Base-by-base conservation (phyloP, 2,329 filamentous ascomycete genomes). In the Colletotrichum sp. region DNA sequence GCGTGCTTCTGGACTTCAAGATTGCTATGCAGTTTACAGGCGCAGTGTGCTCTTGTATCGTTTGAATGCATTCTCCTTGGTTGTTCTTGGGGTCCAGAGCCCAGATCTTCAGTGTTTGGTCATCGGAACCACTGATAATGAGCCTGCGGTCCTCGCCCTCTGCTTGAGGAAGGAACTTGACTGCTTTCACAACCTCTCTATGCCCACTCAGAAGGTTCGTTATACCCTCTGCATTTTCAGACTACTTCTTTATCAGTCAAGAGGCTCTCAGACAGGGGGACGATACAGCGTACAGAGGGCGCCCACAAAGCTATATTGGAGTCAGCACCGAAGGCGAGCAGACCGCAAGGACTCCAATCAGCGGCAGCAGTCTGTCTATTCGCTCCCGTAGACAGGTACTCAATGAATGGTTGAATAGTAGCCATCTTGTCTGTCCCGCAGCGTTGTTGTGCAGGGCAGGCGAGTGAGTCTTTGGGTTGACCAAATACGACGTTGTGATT, bases 331-430 rank as follows among this genome's bases (percentile, higher is more conserved):
- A 95, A 99, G 34, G 96, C 97, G 70, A 99, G 88, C 60, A 96
- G 83, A 12, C 94, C 95, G 78, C 90, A 86, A 24, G 86, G 82
- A 82, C 94, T 92, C 97, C 97, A 99, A 86, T 99, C 96, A 32
- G 96, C 96, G 32, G 95, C 95, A 18, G 94, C 93, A 21, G 96
- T 94, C 81, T 99, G 95, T 80, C 96, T 91, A 85, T 99, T 99
- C 63, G 95, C 96, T 77, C 97, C 97, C 78, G 94, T 92, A 63
- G 95, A 93, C 79, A 97, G 84, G 79, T 92, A 92, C 77, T 88
- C 85, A 78, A 87, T 82, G 32, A 84, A 84, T 32, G 88, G 79
- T 1, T 71, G 75, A 34, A 75, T 64, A 60, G 77, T 79, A 8
- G 73, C 70, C 82, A 82, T 83, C 39, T 49, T 15, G 34, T 78